Percentiles rank a stretch among this genome's conserved stretches.
These are phyloP conservation scores for Bremia lactucae DNA, from an alignment of 352 stramenopile genomes.

Conservation along the genomic window DNA sequence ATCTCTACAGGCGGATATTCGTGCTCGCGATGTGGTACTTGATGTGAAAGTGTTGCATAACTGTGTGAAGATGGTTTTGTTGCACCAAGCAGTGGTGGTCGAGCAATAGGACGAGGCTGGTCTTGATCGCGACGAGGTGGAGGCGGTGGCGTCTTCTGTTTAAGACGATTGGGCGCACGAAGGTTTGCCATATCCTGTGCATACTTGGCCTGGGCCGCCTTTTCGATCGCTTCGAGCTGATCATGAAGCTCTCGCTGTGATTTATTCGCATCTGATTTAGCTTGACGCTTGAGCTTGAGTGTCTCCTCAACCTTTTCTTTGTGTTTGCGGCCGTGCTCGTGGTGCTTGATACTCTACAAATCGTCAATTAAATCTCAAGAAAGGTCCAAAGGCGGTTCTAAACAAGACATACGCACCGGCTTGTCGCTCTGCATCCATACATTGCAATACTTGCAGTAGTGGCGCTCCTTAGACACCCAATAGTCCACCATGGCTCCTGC, in stretches of 20 bases:
- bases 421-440: slow-evolving; percentile 78
- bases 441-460: slow-evolving; percentile 87
- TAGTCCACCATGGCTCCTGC: slow-evolving; percentile 43
- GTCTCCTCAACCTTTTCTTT: slow-evolving; percentile 63
- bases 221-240: slow-evolving; percentile 66
- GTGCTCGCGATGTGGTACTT: slow-evolving; percentile 1
- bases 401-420: slow-evolving; percentile 32
- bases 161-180: slow-evolving; percentile 2
- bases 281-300: slow-evolving; percentile 63
- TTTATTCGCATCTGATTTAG: slow-evolving; percentile 45
- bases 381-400: too few relatives aligned
- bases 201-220: slow-evolving; percentile 46
- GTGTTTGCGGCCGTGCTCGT: slow-evolving; percentile 68
- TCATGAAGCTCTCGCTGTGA: slow-evolving; percentile 48
- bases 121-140: slow-evolving; percentile 22
- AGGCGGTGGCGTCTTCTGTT: slow-evolving; percentile 6
- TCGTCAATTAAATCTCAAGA: neutral
- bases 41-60: too few relatives aligned
- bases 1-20: slow-evolving; percentile 3
- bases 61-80: too few relatives aligned
- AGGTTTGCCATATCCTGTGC: slow-evolving; percentile 37
- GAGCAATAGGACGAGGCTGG: neutral
- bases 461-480: slow-evolving; percentile 51
- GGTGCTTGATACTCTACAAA: slow-evolving; percentile 67
- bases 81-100: slow-evolving; percentile 2